phyloP scores from a whole-genome alignment of 495 filamentous ascomycete species.

The Lichenothelia convexa region DNA sequence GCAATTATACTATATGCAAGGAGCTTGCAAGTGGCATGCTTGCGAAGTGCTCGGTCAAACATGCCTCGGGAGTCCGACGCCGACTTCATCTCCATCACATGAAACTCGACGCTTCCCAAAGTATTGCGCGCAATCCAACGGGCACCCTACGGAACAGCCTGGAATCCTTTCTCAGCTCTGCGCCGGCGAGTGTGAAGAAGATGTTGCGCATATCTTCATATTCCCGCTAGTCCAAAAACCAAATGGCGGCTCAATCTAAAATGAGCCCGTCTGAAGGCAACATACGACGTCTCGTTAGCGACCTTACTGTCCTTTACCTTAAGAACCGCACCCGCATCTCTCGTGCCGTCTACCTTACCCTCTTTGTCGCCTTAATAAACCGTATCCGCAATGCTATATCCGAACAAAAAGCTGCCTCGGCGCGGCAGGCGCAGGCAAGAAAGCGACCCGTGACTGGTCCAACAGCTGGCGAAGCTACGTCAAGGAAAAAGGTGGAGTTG shows the following conservation, averaged over 20 bases:
- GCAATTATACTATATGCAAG: no score
- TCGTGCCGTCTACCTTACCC: conserved; percentile 76
- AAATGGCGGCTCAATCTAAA: conserved; percentile 81
- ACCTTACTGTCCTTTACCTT: conserved; percentile 60
- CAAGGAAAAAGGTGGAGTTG: conserved; percentile 72
- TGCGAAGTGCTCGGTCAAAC: no score
- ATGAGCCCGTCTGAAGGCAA: conserved; percentile 50
- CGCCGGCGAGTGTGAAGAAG: not conserved
- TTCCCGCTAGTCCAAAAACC: no score
- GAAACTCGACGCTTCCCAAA: no score
- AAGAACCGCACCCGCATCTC: conserved; percentile 76
- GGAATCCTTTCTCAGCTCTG: not conserved
- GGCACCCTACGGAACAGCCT: conserved; percentile 2
- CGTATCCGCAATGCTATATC: conserved; percentile 80
- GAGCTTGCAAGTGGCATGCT: no score
- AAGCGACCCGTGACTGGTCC: conserved; percentile 36
- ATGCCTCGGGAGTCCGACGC: no score
- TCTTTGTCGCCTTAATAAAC: conserved; percentile 73
- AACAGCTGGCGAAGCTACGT: conserved; percentile 23
- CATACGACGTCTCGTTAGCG: conserved; percentile 52
- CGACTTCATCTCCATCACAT: no score
- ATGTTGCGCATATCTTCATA: no score
- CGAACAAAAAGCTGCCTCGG: conserved; percentile 78
- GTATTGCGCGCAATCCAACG: no score
- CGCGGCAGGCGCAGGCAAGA: conserved; percentile 46